Base-by-base conservation (phyloP, 2,329 filamentous ascomycete species). In the Dactylellina parvicollis region DNA sequence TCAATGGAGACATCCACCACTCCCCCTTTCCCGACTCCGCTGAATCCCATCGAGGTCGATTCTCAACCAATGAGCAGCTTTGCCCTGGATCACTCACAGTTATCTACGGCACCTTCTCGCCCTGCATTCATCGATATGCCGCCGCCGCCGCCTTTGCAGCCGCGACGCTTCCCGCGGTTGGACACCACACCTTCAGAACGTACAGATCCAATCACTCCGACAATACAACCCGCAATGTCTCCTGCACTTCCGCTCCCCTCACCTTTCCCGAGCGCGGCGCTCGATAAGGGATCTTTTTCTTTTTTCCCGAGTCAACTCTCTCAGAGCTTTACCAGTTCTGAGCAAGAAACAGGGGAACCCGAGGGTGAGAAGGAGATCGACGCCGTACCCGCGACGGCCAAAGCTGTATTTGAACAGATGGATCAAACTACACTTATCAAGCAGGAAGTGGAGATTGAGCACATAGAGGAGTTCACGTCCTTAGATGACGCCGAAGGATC, bases 41-140 rank as follows among this genome's bases (percentile, higher is more conserved):
- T 66, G n/a, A 44, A n/a, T 3, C 42, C 59, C 20, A n/a, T 46
- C 4, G 54, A 55, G 9, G 7, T 50, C 12, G 60, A 66, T 9
- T 73, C 69, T 26, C 60, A 73, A 28, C 24, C 69, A 10, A 73
- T 73, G 69, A 73, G 69, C 16, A 73, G 69, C 30, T 73, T 73
- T 38, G 49, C 34, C 7, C 20, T 73, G 2, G 69, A 60, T 28
- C n/a, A 42, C 12, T 49, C 54, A 4, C 47, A 66, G 18, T 36
- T 10, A 20, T 36, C 20, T 9, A 28, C 26, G 20, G 14, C n/a
- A 26, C 34, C 44, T 42, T 26, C 44, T 8, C 52, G 40, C 2
- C 52, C 60, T 14, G 14, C 56, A 24, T 24, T 26, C 42, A 40
- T 46, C 18, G 60, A 22, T 18, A 73, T 73, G 60, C 46, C 54